These are phyloP conservation scores for Colletotrichum shisoi DNA, from an alignment of 2,329 filamentous ascomycete species.

Conservation along the genomic window DNA sequence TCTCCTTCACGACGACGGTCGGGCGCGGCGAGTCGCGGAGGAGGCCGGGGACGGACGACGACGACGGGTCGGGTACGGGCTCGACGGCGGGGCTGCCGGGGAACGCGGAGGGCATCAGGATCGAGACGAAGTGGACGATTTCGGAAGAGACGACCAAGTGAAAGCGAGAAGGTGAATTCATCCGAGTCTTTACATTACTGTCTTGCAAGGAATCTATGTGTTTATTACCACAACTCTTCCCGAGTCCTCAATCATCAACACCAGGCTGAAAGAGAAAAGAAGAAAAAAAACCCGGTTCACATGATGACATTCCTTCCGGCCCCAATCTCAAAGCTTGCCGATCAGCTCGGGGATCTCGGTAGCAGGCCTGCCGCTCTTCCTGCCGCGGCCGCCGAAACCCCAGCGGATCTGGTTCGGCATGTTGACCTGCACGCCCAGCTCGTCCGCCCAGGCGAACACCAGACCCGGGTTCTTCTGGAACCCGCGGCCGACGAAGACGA, in stretches of 20 bases:
- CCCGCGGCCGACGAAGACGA: constrained; percentile 55
- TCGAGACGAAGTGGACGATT: constrained; percentile 33
- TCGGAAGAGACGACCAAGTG: constrained; percentile 26
- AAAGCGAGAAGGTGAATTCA: neutral
- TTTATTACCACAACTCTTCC: too few relatives aligned
- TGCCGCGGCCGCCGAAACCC: constrained; percentile 57
- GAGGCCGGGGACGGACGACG: neutral
- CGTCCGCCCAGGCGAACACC: constrained; percentile 60
- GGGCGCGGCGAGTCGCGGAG: neutral
- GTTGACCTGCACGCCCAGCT: constrained; percentile 55
- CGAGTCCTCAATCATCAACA: neutral
- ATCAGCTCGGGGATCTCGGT: constrained; percentile 11
- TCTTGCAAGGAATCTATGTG: neutral
- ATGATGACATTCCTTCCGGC: too few relatives aligned
- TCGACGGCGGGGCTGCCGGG: constrained; percentile 20
- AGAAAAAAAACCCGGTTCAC: neutral
- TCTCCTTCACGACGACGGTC: constrained; percentile 23
- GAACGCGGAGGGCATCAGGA: constrained; percentile 23
- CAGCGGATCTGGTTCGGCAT: constrained; percentile 61
- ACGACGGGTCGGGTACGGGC: constrained; percentile 16
- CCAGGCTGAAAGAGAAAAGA: neutral
- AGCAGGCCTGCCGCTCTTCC: constrained; percentile 22
- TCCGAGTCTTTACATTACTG: neutral
- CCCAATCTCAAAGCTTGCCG: neutral
- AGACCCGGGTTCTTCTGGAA: constrained; percentile 64